These are phyloP conservation scores for Geosmithia putterillii DNA, from an alignment of 2,329 filamentous ascomycete genomes.

Conservation along the genomic window DNA sequence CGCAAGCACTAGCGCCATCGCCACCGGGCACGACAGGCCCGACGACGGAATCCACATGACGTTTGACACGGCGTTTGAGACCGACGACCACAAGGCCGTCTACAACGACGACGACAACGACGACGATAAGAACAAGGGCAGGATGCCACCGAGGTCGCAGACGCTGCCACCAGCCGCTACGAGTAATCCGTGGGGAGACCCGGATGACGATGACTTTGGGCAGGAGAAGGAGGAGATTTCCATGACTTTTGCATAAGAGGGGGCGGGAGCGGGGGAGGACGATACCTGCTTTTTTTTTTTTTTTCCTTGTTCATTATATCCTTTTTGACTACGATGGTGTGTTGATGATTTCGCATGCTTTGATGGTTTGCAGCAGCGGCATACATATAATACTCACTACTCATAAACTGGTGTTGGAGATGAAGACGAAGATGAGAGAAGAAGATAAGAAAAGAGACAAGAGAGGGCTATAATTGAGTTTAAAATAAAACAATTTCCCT, in stretches of 20 bases:
- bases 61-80: constrained; percentile 53
- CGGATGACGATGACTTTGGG: constrained; percentile 56
- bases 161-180: constrained; percentile 38
- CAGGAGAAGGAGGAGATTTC: constrained; percentile 65
- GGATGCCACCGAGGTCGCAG: constrained; percentile 23
- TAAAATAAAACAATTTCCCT: no score
- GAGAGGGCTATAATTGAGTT: no score
- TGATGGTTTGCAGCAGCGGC: no score
- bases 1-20: no score
- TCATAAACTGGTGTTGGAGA: no score
- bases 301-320: no score
- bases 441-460: no score
- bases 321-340: no score
- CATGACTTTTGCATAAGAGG: constrained; percentile 66
- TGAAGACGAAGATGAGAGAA: no score
- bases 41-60: constrained; percentile 54
- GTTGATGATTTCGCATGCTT: no score
- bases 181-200: constrained; percentile 58
- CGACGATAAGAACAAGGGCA: constrained; percentile 14
- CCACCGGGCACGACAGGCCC: constrained; percentile 1
- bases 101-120: not conserved
- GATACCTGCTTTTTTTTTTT: not conserved
- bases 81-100: constrained; percentile 20
- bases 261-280: no score
- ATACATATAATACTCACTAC: no score